phyloP scores from a whole-genome alignment of 2,329 filamentous ascomycete genomes.

The Pseudopyricularia cyperi region DNA sequence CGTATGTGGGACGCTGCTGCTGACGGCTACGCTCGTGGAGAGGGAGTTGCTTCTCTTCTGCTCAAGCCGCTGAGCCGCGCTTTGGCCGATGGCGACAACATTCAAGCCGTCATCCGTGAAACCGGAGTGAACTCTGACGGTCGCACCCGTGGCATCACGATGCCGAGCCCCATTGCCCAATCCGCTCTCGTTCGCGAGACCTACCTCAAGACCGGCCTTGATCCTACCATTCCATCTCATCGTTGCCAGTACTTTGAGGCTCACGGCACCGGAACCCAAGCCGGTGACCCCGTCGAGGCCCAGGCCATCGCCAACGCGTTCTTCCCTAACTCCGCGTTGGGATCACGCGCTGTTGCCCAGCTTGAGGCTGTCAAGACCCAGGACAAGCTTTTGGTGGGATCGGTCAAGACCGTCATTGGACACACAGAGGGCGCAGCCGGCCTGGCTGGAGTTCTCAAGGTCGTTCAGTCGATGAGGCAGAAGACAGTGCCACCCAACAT shows the following conservation, averaged over 20 bases:
- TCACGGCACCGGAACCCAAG: constrained; percentile 24
- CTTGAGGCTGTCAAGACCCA: neutral
- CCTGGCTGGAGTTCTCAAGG: constrained; percentile 32
- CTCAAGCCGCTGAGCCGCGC: constrained; percentile 38
- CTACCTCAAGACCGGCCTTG: constrained; percentile 27
- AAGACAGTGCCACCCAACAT: constrained; percentile 27
- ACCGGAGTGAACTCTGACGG: constrained; percentile 38
- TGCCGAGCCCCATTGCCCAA: constrained; percentile 35
- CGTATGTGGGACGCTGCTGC: constrained; percentile 35
- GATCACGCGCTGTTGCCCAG: neutral
- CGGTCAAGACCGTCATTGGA: constrained; percentile 30
- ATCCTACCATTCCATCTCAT: constrained; percentile 16
- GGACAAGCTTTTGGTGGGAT: constrained; percentile 22
- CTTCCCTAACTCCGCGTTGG: constrained; percentile 11
- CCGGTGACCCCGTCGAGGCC: constrained; percentile 23
- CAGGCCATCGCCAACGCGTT: constrained; percentile 28
- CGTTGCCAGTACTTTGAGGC: constrained; percentile 34
- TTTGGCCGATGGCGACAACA: constrained; percentile 31
- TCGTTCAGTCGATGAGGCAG: constrained; percentile 25
- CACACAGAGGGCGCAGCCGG: constrained; percentile 37
- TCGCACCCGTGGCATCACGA: constrained; percentile 36
- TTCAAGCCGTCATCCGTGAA: constrained; percentile 32
- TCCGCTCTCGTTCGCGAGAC: constrained; percentile 27
- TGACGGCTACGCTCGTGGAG: constrained; percentile 45
- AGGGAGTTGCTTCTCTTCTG: constrained; percentile 36